Conservation (phyloP, 2,329 filamentous ascomycete species). For the Sphaerulina populicola region DNA sequence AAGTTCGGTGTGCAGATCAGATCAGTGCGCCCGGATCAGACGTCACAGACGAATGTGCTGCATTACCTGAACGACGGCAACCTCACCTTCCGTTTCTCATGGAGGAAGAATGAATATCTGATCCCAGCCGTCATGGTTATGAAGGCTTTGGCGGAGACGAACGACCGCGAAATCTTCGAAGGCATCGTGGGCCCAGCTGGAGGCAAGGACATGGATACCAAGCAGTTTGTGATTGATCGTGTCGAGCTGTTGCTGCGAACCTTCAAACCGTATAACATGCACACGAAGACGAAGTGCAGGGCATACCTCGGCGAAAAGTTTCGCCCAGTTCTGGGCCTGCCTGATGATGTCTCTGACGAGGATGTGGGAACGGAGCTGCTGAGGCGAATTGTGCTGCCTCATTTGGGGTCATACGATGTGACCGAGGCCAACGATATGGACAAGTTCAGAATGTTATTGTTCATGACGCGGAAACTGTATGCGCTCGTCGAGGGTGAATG, state of each 20-base stretch:
- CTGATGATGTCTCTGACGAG: constrained; percentile 75
- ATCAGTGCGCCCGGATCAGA: constrained; percentile 92
- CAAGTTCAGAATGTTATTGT: constrained; percentile 88
- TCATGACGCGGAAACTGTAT: constrained; percentile 96
- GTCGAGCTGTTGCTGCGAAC: constrained; percentile 85
- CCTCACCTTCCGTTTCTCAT: constrained; percentile 93
- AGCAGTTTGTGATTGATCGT: constrained; percentile 82
- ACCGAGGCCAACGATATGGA: constrained; percentile 76
- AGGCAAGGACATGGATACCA: constrained; percentile 73
- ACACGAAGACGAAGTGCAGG: constrained; percentile 72
- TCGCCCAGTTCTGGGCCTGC: constrained; percentile 73
- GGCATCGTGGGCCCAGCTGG: constrained; percentile 71
- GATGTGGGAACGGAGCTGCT: constrained; percentile 88
- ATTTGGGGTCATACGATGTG: constrained; percentile 78
- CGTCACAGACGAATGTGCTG: constrained; percentile 91
- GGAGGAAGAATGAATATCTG: constrained; percentile 95
- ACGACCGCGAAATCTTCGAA: constrained; percentile 92
- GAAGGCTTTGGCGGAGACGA: constrained; percentile 90
- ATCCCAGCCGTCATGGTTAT: constrained; percentile 93
- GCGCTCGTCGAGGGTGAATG: constrained; percentile 87
- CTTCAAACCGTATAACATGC: constrained; percentile 82
- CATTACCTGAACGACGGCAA: constrained; percentile 96
- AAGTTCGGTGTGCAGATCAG: constrained; percentile 84
- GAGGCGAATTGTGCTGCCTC: constrained; percentile 79
- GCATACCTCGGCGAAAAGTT: constrained; percentile 88